Evolutionary conservation across 495 filamentous ascomycete genomes (phyloP), one percentile per base, ranked within the genome.

Genomic region (Collariella sp.): DNA sequence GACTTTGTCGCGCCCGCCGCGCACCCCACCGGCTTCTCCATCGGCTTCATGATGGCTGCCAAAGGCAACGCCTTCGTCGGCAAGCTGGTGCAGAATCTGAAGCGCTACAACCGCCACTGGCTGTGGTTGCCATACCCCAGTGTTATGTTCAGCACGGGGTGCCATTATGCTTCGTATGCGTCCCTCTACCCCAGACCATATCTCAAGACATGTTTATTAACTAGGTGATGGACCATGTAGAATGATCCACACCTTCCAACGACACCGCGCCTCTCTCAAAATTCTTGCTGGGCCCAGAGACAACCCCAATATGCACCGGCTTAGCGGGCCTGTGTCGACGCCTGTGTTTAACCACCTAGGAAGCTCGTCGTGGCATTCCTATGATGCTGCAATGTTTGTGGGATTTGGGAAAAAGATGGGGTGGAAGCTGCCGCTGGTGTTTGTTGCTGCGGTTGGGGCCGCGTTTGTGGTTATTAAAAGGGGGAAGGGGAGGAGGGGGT

Each of bases 311-410:
- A 20, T 76, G 53, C 73, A 74, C 50, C 68, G 63, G 48, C 62
- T 76, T n/a, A 76, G 70, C 47, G 73, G 71, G 1, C 63, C 49
- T n/a, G 71, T 74, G 4, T 64, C 64, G 18, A 76, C 73, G 0
- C 73, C 72, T 4, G 52, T 76, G 3, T 74, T 74, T 52, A 62
- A 69, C 40, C 73, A 76, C 42, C 62, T 74, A 18, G 72, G 72
- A n/a, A 71, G 69, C 43, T 74, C 71, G 12, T 72, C 68, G 9
- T 76, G 73, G 71, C 73, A 76, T 49, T 70, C 65, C 7, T 71
- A 65, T 24, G 73, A 76, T 47, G 73, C 70, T 6, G 55, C 62
- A 12, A 48, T 71, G 44, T 65, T 71, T 23, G 53, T 59, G 6
- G 46, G 52, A 2, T 20, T 68, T 15, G 67, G 67, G 33, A 64